Evolutionary conservation across 371 early-diverging fungal species (phyloP).

Genomic region (Mucor lusitanicus): DNA sequence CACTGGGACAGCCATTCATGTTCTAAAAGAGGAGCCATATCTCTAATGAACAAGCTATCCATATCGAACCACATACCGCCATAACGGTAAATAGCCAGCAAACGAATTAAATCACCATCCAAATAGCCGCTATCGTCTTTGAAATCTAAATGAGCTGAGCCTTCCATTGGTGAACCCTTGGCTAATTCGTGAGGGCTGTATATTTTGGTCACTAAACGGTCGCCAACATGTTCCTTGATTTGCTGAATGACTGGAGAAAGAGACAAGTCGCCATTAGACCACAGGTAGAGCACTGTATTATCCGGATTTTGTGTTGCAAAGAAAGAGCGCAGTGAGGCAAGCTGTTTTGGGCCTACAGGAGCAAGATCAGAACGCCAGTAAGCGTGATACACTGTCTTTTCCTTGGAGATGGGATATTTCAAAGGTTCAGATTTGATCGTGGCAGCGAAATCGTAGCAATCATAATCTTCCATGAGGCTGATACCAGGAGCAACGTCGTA

Average conservation of each 20-base stretch:
- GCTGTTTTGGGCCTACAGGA: constrained; percentile 51
- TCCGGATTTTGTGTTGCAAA: constrained; percentile 52
- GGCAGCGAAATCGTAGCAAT: constrained; percentile 56
- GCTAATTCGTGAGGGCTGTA: constrained; percentile 43
- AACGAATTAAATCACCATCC: constrained; percentile 54
- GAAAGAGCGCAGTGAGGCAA: constrained; percentile 48
- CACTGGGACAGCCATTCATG: constrained; percentile 58
- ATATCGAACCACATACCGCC: constrained; percentile 66
- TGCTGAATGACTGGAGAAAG: constrained; percentile 34
- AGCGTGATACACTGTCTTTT: constrained; percentile 48
- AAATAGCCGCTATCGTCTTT: constrained; percentile 52
- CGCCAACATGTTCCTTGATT: constrained; percentile 37
- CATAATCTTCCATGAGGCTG: constrained; percentile 47
- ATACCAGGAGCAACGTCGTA: constrained; percentile 52
- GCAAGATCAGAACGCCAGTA: constrained; percentile 56
- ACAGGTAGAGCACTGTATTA: constrained; percentile 40
- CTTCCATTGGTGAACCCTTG: constrained; percentile 51
- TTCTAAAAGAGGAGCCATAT: constrained; percentile 52
- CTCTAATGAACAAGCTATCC: constrained; percentile 54
- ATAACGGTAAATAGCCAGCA: constrained; percentile 50
- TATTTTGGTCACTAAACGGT: constrained; percentile 34
- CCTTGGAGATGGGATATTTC: constrained; percentile 17
- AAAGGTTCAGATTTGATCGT: constrained; percentile 27
- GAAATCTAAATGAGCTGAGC: constrained; percentile 40
- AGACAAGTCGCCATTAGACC: constrained; percentile 56